Evolutionary conservation across 1,139 yeast species (phyloP), one percentile per base, ranked within the genome.

Genomic region (Martiniozyma asiatica): DNA sequence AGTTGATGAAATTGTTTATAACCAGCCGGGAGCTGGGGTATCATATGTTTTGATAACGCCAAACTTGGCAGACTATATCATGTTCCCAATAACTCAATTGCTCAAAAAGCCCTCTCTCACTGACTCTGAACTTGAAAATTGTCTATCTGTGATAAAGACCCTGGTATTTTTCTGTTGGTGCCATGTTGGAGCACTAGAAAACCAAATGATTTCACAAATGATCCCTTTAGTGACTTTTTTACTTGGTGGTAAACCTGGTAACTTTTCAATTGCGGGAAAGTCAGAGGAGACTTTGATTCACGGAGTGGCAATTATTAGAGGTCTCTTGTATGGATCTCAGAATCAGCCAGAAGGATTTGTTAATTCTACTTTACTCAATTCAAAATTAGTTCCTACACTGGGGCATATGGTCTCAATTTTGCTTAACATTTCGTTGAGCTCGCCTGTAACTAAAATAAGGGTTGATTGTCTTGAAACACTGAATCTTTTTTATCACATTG

Each of bases 21-120:
- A n/a, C n/a, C n/a, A n/a, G n/a, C n/a, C n/a, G n/a, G n/a, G n/a
- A n/a, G n/a, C n/a, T n/a, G n/a, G n/a, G n/a, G n/a, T n/a, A n/a
- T n/a, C n/a, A 10, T 14, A 12, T 14, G 24, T 38, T 10, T 24
- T 30, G 1, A 30, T 59, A 4, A 55, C 70, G 0, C 42, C 58
- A 0, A 57, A 56, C 20, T 47, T 74, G 14, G 80, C 77, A 0
- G 81, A 75, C 40, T 73, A 74, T 38, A 59, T 75, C 2, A 74
- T 73, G 47, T 65, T 71, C 17, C 84, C 85, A 0, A 41, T 76
- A 2, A 62, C 73, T 1, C 62, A 63, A 34, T 45, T 75, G 2
- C 49, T 76, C 22, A 65, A 66, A 37, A 58, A 55, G 20, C 55
- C 60, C 2, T 29, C 29, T 10, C 43, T 71, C 1, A 59, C 65